Evolutionary conservation across 441 rosid genomes (phyloP).

Genomic region (Manihot esculenta): DNA sequence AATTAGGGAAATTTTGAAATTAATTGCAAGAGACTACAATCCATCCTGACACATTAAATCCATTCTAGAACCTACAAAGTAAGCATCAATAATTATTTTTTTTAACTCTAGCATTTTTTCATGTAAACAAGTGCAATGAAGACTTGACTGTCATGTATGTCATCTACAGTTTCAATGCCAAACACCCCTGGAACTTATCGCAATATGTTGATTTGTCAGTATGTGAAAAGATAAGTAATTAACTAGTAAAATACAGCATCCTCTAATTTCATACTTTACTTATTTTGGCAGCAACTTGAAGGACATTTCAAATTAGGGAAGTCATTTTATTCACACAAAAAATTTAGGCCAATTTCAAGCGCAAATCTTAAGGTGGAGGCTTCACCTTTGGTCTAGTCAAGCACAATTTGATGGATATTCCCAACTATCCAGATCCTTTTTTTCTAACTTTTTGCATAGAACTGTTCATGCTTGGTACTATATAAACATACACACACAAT

Average conservation of each 20-base stretch:
- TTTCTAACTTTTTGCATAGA: neutral
- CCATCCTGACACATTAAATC: neutral
- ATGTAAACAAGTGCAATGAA: neutral
- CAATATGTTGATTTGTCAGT: neutral
- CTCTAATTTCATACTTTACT: neutral
- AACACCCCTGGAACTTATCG: neutral
- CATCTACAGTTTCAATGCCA: neutral
- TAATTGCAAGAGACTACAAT: conserved; percentile 10
- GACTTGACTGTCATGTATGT: neutral
- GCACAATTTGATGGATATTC: neutral
- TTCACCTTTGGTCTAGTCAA: no score
- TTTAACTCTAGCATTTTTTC: neutral
- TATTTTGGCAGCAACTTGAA: neutral
- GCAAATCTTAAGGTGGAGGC: no score
- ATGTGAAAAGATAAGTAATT: neutral
- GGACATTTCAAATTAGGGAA: neutral
- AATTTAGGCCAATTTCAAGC: neutral
- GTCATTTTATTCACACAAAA: neutral
- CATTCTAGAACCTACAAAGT: neutral
- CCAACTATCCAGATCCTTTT: neutral
- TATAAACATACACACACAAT: neutral
- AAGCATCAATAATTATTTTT: neutral
- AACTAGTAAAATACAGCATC: neutral
- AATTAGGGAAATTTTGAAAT: conserved; percentile 23
- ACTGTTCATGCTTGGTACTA: neutral